These are phyloP conservation scores for Corylus avellana DNA, from an alignment of 306 rosid species.

Conservation along the genomic window DNA sequence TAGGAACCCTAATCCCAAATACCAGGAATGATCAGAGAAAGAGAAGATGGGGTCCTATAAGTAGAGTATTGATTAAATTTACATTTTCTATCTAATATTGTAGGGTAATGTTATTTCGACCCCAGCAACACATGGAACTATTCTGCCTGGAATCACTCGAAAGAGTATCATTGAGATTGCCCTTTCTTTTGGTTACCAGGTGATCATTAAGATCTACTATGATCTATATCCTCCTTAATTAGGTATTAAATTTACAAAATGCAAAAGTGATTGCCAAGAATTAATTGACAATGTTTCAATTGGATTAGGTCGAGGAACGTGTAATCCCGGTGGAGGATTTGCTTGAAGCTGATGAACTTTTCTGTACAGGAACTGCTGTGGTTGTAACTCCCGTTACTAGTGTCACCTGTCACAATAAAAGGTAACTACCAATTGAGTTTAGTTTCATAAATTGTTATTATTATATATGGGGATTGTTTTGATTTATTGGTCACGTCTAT, in stretches of 20 bases:
- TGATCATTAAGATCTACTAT: slow-evolving; percentile 17
- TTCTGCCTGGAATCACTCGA: slow-evolving; percentile 66
- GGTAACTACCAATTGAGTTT: slow-evolving; percentile 18
- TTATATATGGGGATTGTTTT: too few species aligned
- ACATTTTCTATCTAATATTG: neutral
- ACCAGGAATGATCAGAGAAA: too few species aligned
- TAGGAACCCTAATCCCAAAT: too few species aligned
- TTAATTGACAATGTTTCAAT: neutral
- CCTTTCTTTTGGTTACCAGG: slow-evolving; percentile 48
- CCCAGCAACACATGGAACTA: slow-evolving; percentile 44
- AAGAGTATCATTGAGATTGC: slow-evolving; percentile 50
- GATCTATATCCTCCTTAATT: too few species aligned
- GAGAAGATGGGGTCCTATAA: too few species aligned
- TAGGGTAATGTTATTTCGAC: slow-evolving; percentile 50
- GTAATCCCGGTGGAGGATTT: slow-evolving; percentile 46
- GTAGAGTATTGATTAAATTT: too few species aligned
- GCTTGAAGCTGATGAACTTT: slow-evolving; percentile 59
- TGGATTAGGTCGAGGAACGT: slow-evolving; percentile 47
- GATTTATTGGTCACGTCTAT: neutral
- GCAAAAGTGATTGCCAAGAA: neutral
- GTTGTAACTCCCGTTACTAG: slow-evolving; percentile 36
- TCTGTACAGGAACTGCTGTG: slow-evolving; percentile 70
- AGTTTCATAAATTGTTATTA: neutral
- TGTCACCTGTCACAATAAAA: slow-evolving; percentile 34
- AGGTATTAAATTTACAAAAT: too few species aligned